These are phyloP conservation scores for Aspergillus clavatus DNA, from an alignment of 2,329 filamentous ascomycete genomes.

Conservation along the genomic window DNA sequence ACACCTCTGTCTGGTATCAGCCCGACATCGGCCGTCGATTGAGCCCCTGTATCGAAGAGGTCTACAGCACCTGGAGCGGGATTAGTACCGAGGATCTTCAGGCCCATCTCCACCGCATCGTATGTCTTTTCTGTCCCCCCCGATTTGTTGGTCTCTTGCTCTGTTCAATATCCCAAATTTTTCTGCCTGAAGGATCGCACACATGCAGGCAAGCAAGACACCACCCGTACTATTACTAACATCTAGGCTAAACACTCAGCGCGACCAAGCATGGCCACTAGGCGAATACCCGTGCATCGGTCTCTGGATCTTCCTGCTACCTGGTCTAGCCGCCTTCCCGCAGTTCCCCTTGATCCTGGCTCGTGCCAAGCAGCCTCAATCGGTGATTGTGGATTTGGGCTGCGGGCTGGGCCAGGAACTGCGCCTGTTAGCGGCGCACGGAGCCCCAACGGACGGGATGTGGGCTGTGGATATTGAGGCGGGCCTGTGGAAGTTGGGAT, in stretches of 20 bases:
- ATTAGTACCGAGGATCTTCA: not conserved
- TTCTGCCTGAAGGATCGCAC: too few species aligned
- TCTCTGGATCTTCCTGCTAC: slow-evolving; percentile 2
- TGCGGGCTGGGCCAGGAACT: slow-evolving; percentile 1
- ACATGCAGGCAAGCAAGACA: too few species aligned
- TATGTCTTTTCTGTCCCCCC: not conserved
- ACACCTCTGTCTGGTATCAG: slow-evolving; percentile 3
- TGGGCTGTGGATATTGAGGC: slow-evolving; percentile 1
- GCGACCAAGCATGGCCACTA: slow-evolving; percentile 2
- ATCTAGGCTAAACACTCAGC: not conserved
- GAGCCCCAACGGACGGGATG: not conserved
- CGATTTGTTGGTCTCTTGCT: too few species aligned
- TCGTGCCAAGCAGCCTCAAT: not conserved
- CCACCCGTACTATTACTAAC: too few species aligned
- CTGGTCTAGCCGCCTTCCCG: not conserved
- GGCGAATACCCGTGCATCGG: slow-evolving; percentile 5
- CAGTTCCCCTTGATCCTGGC: not conserved
- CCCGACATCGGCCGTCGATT: not conserved
- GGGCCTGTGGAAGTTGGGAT: slow-evolving; percentile 2
- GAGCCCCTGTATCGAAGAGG: not conserved
- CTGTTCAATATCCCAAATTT: too few species aligned
- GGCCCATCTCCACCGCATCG: slow-evolving; percentile 1
- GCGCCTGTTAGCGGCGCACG: slow-evolving; percentile 1
- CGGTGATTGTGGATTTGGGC: slow-evolving; percentile 1
- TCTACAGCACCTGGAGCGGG: slow-evolving; percentile 2